phyloP scores from a whole-genome alignment of 371 early-diverging fungal species.

The Lichtheimia ornata region DNA sequence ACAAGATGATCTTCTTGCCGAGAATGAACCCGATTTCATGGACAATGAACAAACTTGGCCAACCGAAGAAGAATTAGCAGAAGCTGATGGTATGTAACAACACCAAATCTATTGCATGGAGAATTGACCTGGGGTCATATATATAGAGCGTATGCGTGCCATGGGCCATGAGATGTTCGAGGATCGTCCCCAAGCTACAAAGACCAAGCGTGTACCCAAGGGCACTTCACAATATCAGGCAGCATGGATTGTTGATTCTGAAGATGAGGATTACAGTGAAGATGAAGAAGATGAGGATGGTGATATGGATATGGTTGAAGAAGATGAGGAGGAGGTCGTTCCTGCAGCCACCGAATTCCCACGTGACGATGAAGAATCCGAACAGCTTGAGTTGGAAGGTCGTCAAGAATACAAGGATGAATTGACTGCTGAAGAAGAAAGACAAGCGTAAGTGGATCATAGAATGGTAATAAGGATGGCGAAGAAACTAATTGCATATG shows the following conservation, averaged over 20 bases:
- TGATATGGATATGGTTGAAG: conserved; percentile 42
- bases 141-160: conserved; percentile 37
- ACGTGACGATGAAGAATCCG: conserved; percentile 70
- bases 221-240: conserved; percentile 97
- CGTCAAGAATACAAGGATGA: conserved; percentile 45
- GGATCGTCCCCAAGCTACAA: conserved; percentile 12
- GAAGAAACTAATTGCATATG: neutral
- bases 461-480: neutral
- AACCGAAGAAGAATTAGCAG: conserved; percentile 89
- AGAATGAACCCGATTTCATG: conserved; percentile 89
- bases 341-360: conserved; percentile 30
- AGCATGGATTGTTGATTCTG: conserved; percentile 92
- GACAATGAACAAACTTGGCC: conserved; percentile 98
- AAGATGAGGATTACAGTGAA: conserved; percentile 61
- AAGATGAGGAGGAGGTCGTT: conserved; percentile 38
- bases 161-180: conserved; percentile 28
- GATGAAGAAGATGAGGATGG: conserved; percentile 64
- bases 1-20: conserved; percentile 77
- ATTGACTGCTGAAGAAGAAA: conserved; percentile 50
- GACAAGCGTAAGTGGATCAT: conserved; percentile 35
- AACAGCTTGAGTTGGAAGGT: conserved; percentile 70
- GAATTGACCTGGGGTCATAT: neutral
- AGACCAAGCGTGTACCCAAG: conserved; percentile 78
- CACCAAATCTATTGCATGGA: neutral
- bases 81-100: conserved; percentile 64